Evolutionary conservation across 2,329 filamentous ascomycete species (phyloP).

Genomic region (Diatrype stigma): DNA sequence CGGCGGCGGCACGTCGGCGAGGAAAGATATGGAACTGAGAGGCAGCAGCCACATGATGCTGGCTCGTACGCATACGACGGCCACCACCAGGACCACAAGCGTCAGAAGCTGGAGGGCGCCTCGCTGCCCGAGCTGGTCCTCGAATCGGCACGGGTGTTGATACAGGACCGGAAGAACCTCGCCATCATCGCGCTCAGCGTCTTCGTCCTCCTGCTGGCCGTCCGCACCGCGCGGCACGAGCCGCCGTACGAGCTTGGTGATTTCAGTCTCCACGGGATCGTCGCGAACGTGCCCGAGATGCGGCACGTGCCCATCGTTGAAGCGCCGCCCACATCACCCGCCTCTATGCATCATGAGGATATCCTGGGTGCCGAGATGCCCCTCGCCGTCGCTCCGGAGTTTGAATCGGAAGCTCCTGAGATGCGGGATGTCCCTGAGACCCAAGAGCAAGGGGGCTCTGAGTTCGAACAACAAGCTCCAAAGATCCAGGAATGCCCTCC

Average conservation of each 20-base stretch:
- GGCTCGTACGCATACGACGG: conserved; percentile 25
- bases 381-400: neutral
- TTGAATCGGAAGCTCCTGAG: neutral
- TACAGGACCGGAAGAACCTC: conserved; percentile 57
- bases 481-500: neutral
- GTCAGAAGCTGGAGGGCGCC: conserved; percentile 34
- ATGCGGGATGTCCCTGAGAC: neutral
- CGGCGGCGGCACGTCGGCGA: conserved; percentile 40
- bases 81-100: conserved; percentile 21
- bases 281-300: conserved; percentile 16
- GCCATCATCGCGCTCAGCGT: conserved; percentile 51
- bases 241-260: conserved; percentile 27
- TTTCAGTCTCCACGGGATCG: conserved; percentile 17
- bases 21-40: conserved; percentile 40
- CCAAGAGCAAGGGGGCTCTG: neutral
- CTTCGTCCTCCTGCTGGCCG: conserved; percentile 49
- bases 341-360: too few species aligned
- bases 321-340: conserved; percentile 1
- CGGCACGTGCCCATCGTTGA: conserved; percentile 16
- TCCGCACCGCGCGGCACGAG: conserved; percentile 28
- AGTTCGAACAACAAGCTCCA: neutral
- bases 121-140: conserved; percentile 51
- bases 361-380: neutral
- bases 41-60: conserved; percentile 11
- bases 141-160: conserved; percentile 48